Evolutionary conservation across 2,329 filamentous ascomycete species (phyloP).

Genomic region (Cadophora gregata): DNA sequence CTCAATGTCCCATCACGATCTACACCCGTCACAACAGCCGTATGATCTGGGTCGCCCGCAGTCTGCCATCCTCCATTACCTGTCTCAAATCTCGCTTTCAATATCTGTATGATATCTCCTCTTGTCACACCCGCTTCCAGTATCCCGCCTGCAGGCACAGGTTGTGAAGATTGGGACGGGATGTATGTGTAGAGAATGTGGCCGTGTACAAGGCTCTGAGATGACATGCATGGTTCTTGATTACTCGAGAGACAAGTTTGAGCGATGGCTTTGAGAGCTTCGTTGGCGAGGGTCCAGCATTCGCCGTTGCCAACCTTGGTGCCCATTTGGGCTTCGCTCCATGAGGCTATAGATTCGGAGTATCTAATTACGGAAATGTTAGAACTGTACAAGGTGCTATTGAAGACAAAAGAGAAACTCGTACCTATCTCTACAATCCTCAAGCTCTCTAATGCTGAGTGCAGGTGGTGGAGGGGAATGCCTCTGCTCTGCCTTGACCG

Average conservation of each 20-base stretch:
- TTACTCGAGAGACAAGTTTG: conserved; percentile 31
- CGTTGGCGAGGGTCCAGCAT: conserved; percentile 47
- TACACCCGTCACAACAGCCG: conserved; percentile 43
- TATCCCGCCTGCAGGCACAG: conserved; percentile 36
- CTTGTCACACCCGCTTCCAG: conserved; percentile 39
- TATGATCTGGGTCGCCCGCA: conserved; percentile 46
- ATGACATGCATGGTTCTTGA: conserved; percentile 43
- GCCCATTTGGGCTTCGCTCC: conserved; percentile 42
- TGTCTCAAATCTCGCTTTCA: conserved; percentile 41
- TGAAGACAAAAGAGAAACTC: background rate
- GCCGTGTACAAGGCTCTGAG: conserved; percentile 44
- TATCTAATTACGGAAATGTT: conserved; percentile 35
- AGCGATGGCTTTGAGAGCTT: conserved; percentile 42
- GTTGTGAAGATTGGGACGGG: conserved; percentile 31
- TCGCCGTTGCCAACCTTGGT: conserved; percentile 47
- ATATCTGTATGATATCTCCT: conserved; percentile 47
- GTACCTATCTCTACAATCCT: conserved; percentile 31
- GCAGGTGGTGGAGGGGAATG: conserved; percentile 41
- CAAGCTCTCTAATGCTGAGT: conserved; percentile 36
- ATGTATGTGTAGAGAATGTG: conserved; percentile 43
- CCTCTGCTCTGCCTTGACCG: conserved; percentile 44
- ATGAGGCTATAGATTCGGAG: conserved; percentile 42
- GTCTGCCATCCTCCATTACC: conserved; percentile 38
- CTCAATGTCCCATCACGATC: conserved; percentile 38
- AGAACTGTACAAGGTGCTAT: background rate